Percentiles rank a stretch among this genome's conserved stretches.
Evolutionary conservation across 1,284 basidiomycete species (phyloP).

Genomic region (Earliella scabrosa): DNA sequence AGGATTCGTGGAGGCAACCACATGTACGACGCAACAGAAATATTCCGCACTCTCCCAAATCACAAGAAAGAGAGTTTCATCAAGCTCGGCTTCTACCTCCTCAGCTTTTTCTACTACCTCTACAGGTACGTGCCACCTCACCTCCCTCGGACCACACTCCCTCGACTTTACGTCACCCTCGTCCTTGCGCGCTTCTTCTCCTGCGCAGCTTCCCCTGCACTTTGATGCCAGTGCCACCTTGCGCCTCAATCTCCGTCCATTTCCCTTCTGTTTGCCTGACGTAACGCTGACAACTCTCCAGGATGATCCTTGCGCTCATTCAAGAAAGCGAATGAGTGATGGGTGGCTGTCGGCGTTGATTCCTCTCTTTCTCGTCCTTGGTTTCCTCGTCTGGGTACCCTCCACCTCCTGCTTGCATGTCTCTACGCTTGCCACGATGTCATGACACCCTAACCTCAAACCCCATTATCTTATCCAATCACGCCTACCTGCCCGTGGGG

Average conservation of each 20-base stretch:
- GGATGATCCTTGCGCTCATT: conserved; percentile 42
- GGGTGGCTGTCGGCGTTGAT: too few species aligned
- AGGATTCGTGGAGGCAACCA: conserved; percentile 95
- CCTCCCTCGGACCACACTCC: background rate
- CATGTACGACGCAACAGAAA: conserved; percentile 99
- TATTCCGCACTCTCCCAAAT: conserved; percentile 91
- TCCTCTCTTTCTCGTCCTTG: too few species aligned
- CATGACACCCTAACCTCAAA: too few species aligned
- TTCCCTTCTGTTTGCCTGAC: background rate
- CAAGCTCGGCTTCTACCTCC: conserved; percentile 94
- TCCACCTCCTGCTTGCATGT: too few species aligned
- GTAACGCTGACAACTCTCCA: conserved; percentile 11
- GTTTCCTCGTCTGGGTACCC: too few species aligned
- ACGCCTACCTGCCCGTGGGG: too few species aligned
- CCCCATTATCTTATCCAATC: too few species aligned
- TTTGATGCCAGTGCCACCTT: too few species aligned
- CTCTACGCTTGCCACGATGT: too few species aligned
- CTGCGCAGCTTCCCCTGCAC: background rate
- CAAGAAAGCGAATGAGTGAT: conserved; percentile 36
- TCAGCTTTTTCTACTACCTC: conserved; percentile 97
- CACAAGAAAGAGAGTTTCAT: conserved; percentile 99
- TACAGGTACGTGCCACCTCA: conserved; percentile 73
- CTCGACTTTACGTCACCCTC: background rate
- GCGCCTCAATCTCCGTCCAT: background rate
- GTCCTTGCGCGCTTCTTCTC: background rate